Conservation (phyloP, 371 early-diverging fungal genomes). For the Umbelopsis sp. region DNA sequence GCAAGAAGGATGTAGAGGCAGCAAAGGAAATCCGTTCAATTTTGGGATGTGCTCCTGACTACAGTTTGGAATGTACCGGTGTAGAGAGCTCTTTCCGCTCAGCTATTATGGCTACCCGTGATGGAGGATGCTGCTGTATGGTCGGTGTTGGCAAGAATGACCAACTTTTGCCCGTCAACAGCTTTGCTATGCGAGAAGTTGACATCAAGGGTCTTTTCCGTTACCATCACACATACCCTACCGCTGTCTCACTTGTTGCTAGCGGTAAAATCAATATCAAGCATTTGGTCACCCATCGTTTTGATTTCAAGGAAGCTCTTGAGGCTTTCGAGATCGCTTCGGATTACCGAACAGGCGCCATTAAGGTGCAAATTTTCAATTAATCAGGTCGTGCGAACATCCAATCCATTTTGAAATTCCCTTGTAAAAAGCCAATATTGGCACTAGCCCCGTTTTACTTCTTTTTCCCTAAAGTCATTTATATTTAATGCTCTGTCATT, state of each 20-base stretch:
- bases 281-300: constrained; percentile 44
- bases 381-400: constrained; percentile 18
- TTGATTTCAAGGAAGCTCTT: constrained; percentile 47
- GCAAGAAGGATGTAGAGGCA: constrained; percentile 34
- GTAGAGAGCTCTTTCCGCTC: constrained; percentile 47
- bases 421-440: not conserved
- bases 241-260: constrained; percentile 40
- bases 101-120: constrained; percentile 48
- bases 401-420: not conserved
- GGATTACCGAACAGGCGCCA: constrained; percentile 41
- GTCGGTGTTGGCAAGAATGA: constrained; percentile 54
- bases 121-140: constrained; percentile 46
- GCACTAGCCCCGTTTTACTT: not conserved
- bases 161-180: constrained; percentile 47
- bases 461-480: not conserved
- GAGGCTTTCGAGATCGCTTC: constrained; percentile 46
- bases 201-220: constrained; percentile 47
- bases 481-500: not conserved
- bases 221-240: constrained; percentile 52
- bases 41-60: constrained; percentile 44
- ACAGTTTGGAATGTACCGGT: constrained; percentile 48
- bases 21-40: constrained; percentile 39
- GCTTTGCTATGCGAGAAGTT: constrained; percentile 56
- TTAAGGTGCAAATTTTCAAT: constrained; percentile 50
- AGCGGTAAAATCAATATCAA: constrained; percentile 41